Percentiles rank a stretch among this genome's conserved stretches.
phyloP scores from a whole-genome alignment of 2,329 filamentous ascomycete genomes.

The Ascocoryne sarcoides region DNA sequence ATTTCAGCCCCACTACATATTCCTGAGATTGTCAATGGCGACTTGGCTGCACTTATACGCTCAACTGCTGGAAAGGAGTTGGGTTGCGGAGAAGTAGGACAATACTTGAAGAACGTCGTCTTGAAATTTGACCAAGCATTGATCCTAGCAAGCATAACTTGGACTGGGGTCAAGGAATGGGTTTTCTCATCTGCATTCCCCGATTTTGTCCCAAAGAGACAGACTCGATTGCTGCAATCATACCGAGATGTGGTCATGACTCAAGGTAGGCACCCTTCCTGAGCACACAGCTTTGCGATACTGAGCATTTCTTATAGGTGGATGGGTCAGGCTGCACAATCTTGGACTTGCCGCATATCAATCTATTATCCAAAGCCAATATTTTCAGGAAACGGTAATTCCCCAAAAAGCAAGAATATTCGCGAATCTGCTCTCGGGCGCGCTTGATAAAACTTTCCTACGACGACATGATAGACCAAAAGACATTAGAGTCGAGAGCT shows the following conservation, averaged over 20 bases:
- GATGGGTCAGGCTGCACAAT: constrained; percentile 3
- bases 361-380: not conserved
- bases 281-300: not conserved
- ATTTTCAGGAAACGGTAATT: constrained; percentile 4
- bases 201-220: not conserved
- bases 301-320: constrained; percentile 5
- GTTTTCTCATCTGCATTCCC: constrained; percentile 11
- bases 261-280: constrained; percentile 3
- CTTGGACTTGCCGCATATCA: constrained; percentile 12
- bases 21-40: not conserved
- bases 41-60: constrained; percentile 1
- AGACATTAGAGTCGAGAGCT: constrained; percentile 5
- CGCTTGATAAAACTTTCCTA: constrained; percentile 7
- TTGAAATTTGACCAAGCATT: constrained; percentile 1
- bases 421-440: constrained; percentile 1
- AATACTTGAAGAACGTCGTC: not conserved
- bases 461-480: not conserved
- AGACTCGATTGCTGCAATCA: constrained; percentile 1
- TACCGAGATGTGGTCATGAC: constrained; percentile 6
- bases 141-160: constrained; percentile 2
- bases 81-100: not conserved
- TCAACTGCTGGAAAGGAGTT: not conserved
- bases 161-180: constrained; percentile 9
- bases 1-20: not conserved
- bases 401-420: constrained; percentile 4